phyloP scores from a whole-genome alignment of 129 eudicot genomes.

The Flaveria sonorensis region DNA sequence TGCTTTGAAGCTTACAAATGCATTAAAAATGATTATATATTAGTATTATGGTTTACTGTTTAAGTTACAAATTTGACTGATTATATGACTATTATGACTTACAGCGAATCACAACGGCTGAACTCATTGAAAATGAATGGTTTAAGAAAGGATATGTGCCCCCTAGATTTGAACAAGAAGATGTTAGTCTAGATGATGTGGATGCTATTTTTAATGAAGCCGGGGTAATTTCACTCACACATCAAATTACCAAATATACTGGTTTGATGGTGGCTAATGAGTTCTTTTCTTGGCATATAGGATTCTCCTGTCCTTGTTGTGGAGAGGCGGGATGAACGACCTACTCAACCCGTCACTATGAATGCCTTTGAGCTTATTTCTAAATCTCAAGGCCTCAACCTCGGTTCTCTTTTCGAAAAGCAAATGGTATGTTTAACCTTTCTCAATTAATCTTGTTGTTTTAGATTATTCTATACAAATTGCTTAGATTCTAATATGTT shows the following conservation, averaged over 20 bases:
- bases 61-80: neutral
- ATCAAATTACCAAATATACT: conserved; percentile 1
- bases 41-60: neutral
- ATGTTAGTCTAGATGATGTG: conserved; percentile 82
- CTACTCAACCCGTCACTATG: conserved; percentile 78
- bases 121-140: conserved; percentile 97
- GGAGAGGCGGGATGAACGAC: conserved; percentile 76
- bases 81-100: conserved; percentile 6
- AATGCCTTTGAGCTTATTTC: conserved; percentile 99
- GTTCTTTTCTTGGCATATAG: conserved; percentile 33
- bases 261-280: neutral
- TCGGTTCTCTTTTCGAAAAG: conserved; percentile 84
- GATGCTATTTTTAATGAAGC: conserved; percentile 72
- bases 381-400: conserved; percentile 97
- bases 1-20: neutral
- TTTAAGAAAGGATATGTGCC: conserved; percentile 91
- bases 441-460: neutral
- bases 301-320: conserved; percentile 70
- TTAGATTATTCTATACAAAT: neutral
- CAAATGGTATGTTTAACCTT: conserved; percentile 69
- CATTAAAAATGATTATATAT: neutral
- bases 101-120: conserved; percentile 84
- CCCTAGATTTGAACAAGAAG: conserved; percentile 77
- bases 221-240: conserved; percentile 41
- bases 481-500: neutral